Conservation (phyloP, 495 filamentous ascomycete species). For the Daldinia loculata region DNA sequence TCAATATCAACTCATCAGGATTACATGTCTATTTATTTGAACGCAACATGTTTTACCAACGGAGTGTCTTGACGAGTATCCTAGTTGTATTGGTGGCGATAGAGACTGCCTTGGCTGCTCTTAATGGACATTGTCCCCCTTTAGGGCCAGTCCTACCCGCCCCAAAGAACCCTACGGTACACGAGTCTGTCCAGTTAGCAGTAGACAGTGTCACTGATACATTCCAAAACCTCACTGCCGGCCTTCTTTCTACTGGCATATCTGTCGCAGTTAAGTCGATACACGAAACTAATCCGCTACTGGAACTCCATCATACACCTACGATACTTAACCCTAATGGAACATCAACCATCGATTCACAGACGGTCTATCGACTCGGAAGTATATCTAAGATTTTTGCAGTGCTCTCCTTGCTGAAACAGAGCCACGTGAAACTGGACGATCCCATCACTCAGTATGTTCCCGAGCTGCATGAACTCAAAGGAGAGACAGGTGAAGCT, state of each 20-base stretch:
- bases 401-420: slow-evolving; percentile 53
- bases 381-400: slow-evolving; percentile 64
- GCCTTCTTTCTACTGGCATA: slow-evolving; percentile 44
- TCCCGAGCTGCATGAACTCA: slow-evolving; percentile 49
- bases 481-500: slow-evolving; percentile 36
- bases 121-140: slow-evolving; percentile 48
- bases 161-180: slow-evolving; percentile 35
- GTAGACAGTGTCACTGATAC: slow-evolving; percentile 11
- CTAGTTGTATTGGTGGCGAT: neutral
- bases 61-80: neutral
- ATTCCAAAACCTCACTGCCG: slow-evolving; percentile 32
- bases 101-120: slow-evolving; percentile 40
- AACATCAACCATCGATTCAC: slow-evolving; percentile 47
- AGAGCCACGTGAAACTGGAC: slow-evolving; percentile 51
- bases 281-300: slow-evolving; percentile 44
- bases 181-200: slow-evolving; percentile 33
- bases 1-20: neutral
- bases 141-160: slow-evolving; percentile 47
- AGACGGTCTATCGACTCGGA: slow-evolving; percentile 61
- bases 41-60: slow-evolving; percentile 16
- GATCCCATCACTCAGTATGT: slow-evolving; percentile 57
- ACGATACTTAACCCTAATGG: slow-evolving; percentile 39
- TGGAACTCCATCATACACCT: slow-evolving; percentile 50
- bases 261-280: slow-evolving; percentile 51
- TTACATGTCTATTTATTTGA: neutral